Conservation (phyloP, 306 rosid species). For the Inga oerstediana region DNA sequence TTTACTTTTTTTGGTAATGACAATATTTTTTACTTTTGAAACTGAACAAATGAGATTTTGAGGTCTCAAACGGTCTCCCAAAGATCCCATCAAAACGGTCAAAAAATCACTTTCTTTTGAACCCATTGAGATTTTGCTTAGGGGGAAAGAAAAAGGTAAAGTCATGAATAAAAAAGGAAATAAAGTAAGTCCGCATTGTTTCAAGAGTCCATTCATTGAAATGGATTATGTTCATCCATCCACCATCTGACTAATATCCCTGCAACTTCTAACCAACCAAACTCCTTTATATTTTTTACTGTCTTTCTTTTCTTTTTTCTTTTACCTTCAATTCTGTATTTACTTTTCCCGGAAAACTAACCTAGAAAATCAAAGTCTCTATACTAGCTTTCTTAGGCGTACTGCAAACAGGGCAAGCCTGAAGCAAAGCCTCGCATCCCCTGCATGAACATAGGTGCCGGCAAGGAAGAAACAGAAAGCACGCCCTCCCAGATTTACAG, state of each 20-base stretch:
- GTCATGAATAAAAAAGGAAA: neutral
- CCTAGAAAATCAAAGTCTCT: conserved; percentile 74
- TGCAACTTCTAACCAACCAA: conserved; percentile 1
- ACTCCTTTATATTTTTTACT: neutral
- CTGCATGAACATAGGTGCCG: conserved; percentile 83
- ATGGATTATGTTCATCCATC: conserved; percentile 6
- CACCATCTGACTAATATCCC: neutral
- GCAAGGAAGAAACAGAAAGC: conserved; percentile 79
- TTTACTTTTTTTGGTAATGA: too few species aligned
- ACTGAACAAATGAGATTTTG: neutral
- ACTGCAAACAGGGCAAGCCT: conserved; percentile 73
- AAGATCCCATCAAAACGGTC: neutral
- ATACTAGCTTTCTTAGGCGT: conserved; percentile 65
- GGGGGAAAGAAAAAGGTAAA: neutral
- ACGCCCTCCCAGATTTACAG: conserved; percentile 56
- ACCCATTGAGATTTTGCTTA: neutral
- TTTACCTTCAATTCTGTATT: neutral
- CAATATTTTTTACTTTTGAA: neutral
- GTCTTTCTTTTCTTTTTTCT: neutral
- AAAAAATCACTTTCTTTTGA: neutral
- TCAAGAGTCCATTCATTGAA: conserved; percentile 10
- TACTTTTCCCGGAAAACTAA: conserved; percentile 43
- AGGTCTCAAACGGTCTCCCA: neutral
- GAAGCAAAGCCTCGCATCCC: conserved; percentile 59
- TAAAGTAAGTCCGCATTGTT: neutral